Evolutionary conservation across 75 land plant genomes (phyloP).

Genomic region (Selaginella tamariscina): DNA sequence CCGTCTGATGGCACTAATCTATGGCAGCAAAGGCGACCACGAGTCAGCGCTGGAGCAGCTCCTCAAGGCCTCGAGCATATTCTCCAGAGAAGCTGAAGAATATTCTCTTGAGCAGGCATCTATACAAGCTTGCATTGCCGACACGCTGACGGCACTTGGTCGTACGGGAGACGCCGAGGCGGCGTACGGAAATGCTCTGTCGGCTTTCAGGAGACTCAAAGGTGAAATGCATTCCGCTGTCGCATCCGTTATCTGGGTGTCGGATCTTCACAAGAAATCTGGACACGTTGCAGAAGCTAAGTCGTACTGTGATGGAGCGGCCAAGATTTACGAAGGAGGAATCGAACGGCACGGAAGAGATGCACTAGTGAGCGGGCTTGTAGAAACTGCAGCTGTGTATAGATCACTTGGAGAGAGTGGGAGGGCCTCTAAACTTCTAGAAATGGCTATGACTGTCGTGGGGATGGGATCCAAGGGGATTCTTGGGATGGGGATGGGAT

Average conservation of each 20-base stretch:
- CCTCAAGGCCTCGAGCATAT: neutral
- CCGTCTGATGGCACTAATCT: constrained; percentile 70
- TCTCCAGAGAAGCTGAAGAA: too few relatives aligned
- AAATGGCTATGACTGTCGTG: neutral
- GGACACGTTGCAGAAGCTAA: neutral
- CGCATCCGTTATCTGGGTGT: neutral
- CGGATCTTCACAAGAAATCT: neutral
- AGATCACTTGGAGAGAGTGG: neutral
- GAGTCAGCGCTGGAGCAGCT: constrained; percentile 68
- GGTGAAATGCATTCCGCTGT: neutral
- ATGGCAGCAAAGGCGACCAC: constrained; percentile 59
- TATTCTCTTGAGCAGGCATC: neutral
- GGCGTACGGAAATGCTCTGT: neutral
- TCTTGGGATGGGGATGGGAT: too few relatives aligned
- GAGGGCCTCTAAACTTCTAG: neutral
- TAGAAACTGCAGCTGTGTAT: neutral
- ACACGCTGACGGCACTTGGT: neutral
- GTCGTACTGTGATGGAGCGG: neutral
- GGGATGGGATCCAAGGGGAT: too few relatives aligned
- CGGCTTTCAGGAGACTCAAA: neutral
- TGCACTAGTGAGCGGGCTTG: neutral
- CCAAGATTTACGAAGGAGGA: neutral
- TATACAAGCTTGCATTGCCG: neutral
- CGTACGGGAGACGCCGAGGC: neutral
- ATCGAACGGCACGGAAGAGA: neutral